Percentiles rank a stretch among this genome's conserved stretches.
Conservation (phyloP, 164 flowering plant genomes). For the Echeveria elegans region DNA sequence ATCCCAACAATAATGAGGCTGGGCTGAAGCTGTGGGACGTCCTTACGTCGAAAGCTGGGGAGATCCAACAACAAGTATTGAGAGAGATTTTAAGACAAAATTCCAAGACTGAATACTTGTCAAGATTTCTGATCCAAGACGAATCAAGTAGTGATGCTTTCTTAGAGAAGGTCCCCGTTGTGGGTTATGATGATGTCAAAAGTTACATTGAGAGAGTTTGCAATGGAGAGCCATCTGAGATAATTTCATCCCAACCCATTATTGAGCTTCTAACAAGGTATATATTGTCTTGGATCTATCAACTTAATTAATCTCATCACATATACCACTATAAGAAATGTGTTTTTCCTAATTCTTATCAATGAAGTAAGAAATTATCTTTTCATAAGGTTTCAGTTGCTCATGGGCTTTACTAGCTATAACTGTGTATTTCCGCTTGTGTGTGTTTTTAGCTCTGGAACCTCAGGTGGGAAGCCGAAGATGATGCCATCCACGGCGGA, state of each 20-base stretch:
- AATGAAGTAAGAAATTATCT: too few species aligned
- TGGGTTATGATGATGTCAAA: conserved; percentile 49
- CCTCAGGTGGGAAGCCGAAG: conserved; percentile 59
- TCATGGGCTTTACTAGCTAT: too few species aligned
- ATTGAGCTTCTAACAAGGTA: conserved; percentile 57
- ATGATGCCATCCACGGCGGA: conserved; percentile 50
- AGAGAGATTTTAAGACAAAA: conserved; percentile 37
- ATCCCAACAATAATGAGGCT: conserved; percentile 39
- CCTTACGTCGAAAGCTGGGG: conserved; percentile 33
- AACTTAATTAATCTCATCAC: background rate
- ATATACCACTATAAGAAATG: too few species aligned
- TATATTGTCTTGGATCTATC: background rate
- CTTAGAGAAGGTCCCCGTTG: conserved; percentile 47
- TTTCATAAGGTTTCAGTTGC: too few species aligned
- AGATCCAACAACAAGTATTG: conserved; percentile 33
- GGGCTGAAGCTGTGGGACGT: conserved; percentile 38
- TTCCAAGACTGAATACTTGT: conserved; percentile 38
- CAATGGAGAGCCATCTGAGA: conserved; percentile 45
- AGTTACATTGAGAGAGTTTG: conserved; percentile 51
- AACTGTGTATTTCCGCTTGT: background rate
- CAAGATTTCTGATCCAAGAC: conserved; percentile 27
- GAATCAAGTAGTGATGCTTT: conserved; percentile 22
- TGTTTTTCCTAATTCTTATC: too few species aligned
- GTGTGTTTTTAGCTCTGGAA: conserved; percentile 40
- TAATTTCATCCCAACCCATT: conserved; percentile 43